Conservation (phyloP, 352 stramenopile genomes). For the Aphanomyces stellatus region DNA sequence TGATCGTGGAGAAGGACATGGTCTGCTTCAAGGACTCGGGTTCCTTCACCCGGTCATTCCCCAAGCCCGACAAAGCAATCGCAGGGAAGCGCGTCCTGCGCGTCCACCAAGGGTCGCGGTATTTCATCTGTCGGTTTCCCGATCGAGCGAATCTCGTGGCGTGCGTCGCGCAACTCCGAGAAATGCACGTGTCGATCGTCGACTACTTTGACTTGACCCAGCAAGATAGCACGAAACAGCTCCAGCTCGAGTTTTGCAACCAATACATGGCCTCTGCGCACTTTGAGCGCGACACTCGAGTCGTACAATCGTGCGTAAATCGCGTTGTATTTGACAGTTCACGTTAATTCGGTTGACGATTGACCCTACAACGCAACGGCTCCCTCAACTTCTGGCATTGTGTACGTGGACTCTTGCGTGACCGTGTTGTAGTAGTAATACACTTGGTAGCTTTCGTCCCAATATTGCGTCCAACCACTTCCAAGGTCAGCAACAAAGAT, state of each 20-base stretch:
- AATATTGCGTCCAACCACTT: slow-evolving; percentile 46
- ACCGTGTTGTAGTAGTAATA: slow-evolving; percentile 66
- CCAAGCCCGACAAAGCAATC: slow-evolving; percentile 44
- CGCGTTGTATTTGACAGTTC: background rate
- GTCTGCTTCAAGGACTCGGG: slow-evolving; percentile 8
- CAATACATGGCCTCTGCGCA: background rate
- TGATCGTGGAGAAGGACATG: background rate
- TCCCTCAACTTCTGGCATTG: slow-evolving; percentile 22
- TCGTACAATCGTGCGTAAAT: slow-evolving; percentile 10
- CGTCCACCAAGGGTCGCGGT: slow-evolving; percentile 19
- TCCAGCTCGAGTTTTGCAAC: background rate
- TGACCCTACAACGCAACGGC: background rate
- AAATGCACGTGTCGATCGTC: background rate
- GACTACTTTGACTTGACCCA: background rate
- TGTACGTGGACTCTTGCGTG: slow-evolving; percentile 35
- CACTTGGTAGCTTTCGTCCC: slow-evolving; percentile 34
- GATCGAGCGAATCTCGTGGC: background rate
- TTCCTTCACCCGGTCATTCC: slow-evolving; percentile 36
- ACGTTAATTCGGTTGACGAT: background rate
- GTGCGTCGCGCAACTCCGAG: background rate
- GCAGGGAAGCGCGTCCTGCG: slow-evolving; percentile 33
- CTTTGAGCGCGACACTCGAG: background rate
- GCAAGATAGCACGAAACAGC: slow-evolving; percentile 9
- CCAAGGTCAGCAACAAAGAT: background rate
- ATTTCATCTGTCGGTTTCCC: slow-evolving; percentile 17